Evolutionary conservation across 345 rosid genomes (phyloP).

Genomic region (Kandelia obovata): DNA sequence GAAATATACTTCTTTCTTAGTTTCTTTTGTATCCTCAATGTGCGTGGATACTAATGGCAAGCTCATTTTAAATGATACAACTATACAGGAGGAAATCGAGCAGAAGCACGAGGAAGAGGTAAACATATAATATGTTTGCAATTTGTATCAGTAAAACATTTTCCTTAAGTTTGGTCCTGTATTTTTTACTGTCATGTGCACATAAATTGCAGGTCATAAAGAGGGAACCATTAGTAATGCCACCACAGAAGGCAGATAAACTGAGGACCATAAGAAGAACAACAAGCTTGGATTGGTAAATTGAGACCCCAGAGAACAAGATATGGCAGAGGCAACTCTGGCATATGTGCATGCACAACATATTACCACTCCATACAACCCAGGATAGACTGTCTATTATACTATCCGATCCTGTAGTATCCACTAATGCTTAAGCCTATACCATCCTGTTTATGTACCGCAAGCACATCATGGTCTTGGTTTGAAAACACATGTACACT

Average conservation of each 20-base stretch:
- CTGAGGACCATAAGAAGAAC: conserved; percentile 51
- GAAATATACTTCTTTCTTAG: background rate
- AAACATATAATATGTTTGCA: background rate
- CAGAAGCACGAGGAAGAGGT: conserved; percentile 58
- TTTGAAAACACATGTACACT: too few relatives aligned
- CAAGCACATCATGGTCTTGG: too few relatives aligned
- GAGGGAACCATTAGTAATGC: conserved; percentile 28
- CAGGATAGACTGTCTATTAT: too few relatives aligned
- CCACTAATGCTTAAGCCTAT: too few relatives aligned
- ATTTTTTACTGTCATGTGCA: too few relatives aligned
- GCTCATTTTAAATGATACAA: background rate
- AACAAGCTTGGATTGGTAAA: conserved; percentile 56
- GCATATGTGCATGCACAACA: too few relatives aligned
- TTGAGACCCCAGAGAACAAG: background rate
- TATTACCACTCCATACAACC: too few relatives aligned
- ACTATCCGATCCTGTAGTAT: too few relatives aligned
- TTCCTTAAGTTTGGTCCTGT: background rate
- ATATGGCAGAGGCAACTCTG: background rate
- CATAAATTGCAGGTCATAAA: conserved; percentile 31
- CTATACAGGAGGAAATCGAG: conserved; percentile 51
- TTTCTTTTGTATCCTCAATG: background rate
- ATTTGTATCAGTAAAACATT: background rate
- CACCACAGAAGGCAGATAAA: conserved; percentile 43
- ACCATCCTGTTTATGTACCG: too few relatives aligned
- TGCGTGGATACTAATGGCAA: background rate